Evolutionary conservation across 306 rosid genomes (phyloP), one percentile per base, ranked within the genome.

Genomic region (Medicago ruthenica): DNA sequence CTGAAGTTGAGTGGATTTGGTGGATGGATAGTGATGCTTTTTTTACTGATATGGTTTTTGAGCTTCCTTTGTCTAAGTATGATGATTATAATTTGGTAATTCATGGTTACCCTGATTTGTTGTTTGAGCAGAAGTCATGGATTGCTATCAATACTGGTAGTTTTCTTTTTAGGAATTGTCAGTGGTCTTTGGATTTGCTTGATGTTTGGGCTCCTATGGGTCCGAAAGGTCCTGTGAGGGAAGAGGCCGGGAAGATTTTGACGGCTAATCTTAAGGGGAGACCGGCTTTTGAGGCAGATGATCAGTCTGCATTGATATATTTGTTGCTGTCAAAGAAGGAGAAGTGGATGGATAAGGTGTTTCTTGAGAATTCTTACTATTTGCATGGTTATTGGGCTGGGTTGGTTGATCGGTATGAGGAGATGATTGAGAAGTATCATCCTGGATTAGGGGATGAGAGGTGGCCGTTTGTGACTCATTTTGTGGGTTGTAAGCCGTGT

Each of bases 181-280:
- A 95, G 82, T 95, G 99, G 99, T 89, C 97, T 58, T 67, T 95
- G 87, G 99, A 92, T 85, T 90, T 95, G 92, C 92, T 95, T 42
- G 99, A 95, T 86, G 92, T 64, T 21, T 95, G 99, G 99, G 97
- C 99, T 79, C 99, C 99, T 0, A 95, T 95, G 99, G 99, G 99
- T 12, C 99, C 99, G 0, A 95, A 92, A 65, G 97, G 99, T 51
- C 85, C 83, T 0, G 74, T 89, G 22, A 85, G 99, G 0, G 98
- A 96, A 13, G 98, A 96, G 82, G 98, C 98, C 0, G 99, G 99
- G 24, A 92, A 85, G 87, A 31, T 96, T 57, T 79, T 96, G 86
- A 96, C 98, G 0, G 97, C 99, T 0, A 74, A 89, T 70, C 82
- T 96, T 84, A 96, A 96, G 89, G 99, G 99, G 15, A 82, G 99